Conservation (phyloP, 306 rosid genomes). For the Lupinus albus region DNA sequence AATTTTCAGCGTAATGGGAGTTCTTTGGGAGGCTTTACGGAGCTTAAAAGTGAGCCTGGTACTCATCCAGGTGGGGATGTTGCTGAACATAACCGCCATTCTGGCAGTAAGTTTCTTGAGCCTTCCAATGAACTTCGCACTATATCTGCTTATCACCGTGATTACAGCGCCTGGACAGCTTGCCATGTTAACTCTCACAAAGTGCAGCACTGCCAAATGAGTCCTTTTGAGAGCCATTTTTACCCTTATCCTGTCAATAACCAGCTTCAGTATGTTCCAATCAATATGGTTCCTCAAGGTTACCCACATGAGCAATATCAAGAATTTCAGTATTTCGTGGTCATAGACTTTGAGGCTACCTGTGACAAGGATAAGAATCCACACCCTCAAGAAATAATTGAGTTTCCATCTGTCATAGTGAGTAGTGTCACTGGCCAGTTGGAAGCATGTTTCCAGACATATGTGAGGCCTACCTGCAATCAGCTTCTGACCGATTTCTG, state of each 20-base stretch:
- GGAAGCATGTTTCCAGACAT: constrained; percentile 92
- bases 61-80: constrained; percentile 58
- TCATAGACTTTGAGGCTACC: constrained; percentile 96
- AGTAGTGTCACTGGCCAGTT: constrained; percentile 86
- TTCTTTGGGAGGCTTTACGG: constrained; percentile 57
- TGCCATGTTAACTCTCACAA: constrained; percentile 69
- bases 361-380: constrained; percentile 86
- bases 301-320: constrained; percentile 69
- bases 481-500: constrained; percentile 82
- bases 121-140: constrained; percentile 61
- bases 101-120: constrained; percentile 64
- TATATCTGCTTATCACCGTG: constrained; percentile 63
- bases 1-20: constrained; percentile 60
- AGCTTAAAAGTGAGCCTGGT: constrained; percentile 52
- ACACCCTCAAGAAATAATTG: constrained; percentile 92
- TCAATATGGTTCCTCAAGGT: constrained; percentile 68
- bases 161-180: constrained; percentile 65
- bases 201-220: constrained; percentile 75
- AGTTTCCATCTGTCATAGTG: constrained; percentile 95
- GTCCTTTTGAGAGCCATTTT: constrained; percentile 67
- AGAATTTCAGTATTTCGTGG: constrained; percentile 95
- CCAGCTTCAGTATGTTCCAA: constrained; percentile 61
- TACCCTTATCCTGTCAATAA: constrained; percentile 65
- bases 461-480: constrained; percentile 90
- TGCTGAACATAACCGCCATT: constrained; percentile 52